Percentiles rank a stretch among this genome's conserved stretches.
Conservation (phyloP, 768 basidiomycete genomes). For the Collybia sordida region DNA sequence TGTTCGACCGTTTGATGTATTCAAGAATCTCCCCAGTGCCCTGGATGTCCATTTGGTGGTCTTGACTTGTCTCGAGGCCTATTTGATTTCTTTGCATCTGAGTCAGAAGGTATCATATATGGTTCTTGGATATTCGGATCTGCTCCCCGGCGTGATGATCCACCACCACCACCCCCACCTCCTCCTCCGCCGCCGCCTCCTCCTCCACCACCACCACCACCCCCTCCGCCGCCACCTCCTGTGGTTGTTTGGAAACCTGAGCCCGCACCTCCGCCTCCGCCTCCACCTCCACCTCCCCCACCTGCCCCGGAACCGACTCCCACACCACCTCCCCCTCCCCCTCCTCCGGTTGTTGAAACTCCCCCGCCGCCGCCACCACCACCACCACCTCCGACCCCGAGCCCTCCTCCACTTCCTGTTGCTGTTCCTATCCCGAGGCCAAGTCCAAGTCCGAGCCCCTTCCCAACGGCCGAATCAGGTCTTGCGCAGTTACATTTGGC, state of each 20-base stretch:
- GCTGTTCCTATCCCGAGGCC: neutral
- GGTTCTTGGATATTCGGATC: slow-evolving; percentile 42
- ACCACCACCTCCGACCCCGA: neutral
- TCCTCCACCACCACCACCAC: slow-evolving; percentile 11
- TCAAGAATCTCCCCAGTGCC: slow-evolving; percentile 35
- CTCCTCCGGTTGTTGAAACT: neutral
- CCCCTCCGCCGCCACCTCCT: no score
- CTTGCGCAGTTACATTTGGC: no score
- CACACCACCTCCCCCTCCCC: no score
- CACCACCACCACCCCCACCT: slow-evolving; percentile 4
- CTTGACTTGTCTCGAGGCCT: slow-evolving; percentile 53
- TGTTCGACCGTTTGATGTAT: neutral
- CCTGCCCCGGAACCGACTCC: no score
- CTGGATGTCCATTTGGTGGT: slow-evolving; percentile 47
- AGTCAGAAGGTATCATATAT: slow-evolving; percentile 40
- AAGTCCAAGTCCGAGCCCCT: neutral
- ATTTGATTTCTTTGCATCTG: slow-evolving; percentile 46
- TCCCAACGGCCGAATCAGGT: no score
- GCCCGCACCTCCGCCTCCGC: no score
- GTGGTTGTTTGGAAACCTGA: no score
- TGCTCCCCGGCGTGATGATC: slow-evolving; percentile 9
- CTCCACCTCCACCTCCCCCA: no score
- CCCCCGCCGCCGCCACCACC: neutral
- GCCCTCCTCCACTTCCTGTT: neutral
- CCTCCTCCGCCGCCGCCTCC: slow-evolving; percentile 11